phyloP scores from a whole-genome alignment of 2,329 filamentous ascomycete genomes.

The Calonectria hongkongensis region DNA sequence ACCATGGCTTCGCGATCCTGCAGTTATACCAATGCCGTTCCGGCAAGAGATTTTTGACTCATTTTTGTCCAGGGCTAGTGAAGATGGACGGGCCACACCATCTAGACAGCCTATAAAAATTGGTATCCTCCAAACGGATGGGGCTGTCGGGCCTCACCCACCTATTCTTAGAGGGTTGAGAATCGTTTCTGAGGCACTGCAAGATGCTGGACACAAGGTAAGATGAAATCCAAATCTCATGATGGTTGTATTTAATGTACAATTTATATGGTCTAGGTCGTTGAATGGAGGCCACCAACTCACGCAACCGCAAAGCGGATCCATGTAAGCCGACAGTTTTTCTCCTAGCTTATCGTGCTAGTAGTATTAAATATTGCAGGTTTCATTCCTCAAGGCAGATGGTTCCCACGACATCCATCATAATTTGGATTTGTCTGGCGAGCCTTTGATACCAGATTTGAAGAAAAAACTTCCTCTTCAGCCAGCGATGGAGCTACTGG shows the following conservation, averaged over 20 bases:
- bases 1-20: conserved; percentile 81
- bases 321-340: conserved; percentile 20
- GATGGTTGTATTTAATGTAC: not conserved
- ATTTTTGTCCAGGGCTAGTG: conserved; percentile 57
- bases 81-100: not conserved
- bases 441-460: conserved; percentile 68
- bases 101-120: conserved; percentile 67
- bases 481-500: conserved; percentile 52
- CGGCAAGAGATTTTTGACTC: conserved; percentile 67
- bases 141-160: conserved; percentile 70
- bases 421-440: conserved; percentile 72
- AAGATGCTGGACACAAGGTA: conserved; percentile 64
- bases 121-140: conserved; percentile 72
- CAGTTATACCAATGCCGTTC: conserved; percentile 80
- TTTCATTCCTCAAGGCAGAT: conserved; percentile 58
- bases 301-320: conserved; percentile 39
- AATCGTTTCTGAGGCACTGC: conserved; percentile 25
- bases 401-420: conserved; percentile 62
- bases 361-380: not conserved
- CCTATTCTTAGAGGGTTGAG: conserved; percentile 68
- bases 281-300: conserved; percentile 44
- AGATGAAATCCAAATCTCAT: not conserved
- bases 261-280: conserved; percentile 54
- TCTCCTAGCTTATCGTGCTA: no score
- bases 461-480: conserved; percentile 55